Conservation (phyloP, 208 protist species). For the Paratrypanosoma confusum region DNA sequence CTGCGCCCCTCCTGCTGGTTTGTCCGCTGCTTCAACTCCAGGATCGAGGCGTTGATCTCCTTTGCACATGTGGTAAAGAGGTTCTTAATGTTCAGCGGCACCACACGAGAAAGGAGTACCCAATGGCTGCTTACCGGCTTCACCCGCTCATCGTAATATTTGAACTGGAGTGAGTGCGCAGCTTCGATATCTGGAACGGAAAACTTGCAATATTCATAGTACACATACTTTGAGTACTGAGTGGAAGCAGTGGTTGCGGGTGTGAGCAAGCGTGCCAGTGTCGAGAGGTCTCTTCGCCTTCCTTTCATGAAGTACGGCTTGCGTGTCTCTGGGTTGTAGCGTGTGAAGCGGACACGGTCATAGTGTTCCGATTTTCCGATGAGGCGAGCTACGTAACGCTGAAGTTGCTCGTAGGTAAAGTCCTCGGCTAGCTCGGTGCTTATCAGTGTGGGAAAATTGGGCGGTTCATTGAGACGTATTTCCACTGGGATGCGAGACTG, state of each 20-base stretch:
- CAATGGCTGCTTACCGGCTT: constrained; percentile 67
- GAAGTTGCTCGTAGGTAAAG: constrained; percentile 85
- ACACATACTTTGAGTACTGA: constrained; percentile 45
- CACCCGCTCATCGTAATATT: constrained; percentile 56
- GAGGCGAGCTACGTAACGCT: constrained; percentile 65
- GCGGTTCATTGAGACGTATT: constrained; percentile 57
- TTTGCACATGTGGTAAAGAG: constrained; percentile 57
- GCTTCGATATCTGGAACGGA: constrained; percentile 72
- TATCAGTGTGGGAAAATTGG: constrained; percentile 53
- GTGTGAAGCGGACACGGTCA: constrained; percentile 78
- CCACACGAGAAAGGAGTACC: constrained; percentile 63
- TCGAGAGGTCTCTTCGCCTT: constrained; percentile 53
- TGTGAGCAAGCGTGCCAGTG: constrained; percentile 56
- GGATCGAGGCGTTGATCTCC: too few relatives aligned
- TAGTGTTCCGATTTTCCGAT: constrained; percentile 57
- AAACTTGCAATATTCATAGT: constrained; percentile 85
- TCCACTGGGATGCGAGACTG: constrained; percentile 51
- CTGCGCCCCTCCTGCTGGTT: too few relatives aligned
- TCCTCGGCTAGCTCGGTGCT: constrained; percentile 57
- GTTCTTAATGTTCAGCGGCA: constrained; percentile 36
- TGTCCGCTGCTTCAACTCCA: too few relatives aligned
- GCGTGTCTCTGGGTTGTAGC: constrained; percentile 76
- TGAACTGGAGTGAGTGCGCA: constrained; percentile 81
- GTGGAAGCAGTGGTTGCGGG: constrained; percentile 31
- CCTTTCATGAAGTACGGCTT: constrained; percentile 83